These are phyloP conservation scores for Nemania sp. DNA, from an alignment of 2,329 filamentous ascomycete species.

Conservation along the genomic window DNA sequence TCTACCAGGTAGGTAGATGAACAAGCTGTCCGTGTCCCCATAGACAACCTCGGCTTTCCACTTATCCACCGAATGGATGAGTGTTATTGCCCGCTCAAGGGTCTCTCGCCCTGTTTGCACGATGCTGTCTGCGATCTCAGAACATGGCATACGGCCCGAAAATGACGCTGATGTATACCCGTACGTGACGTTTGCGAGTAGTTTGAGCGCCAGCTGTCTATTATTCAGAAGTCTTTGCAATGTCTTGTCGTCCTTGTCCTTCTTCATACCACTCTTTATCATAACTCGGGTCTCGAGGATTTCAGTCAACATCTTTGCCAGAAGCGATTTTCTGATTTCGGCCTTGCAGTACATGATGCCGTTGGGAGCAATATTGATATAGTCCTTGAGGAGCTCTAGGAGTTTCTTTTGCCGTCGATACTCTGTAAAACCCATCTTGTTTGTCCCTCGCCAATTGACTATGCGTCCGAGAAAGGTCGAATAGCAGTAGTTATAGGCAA, in stretches of 20 bases:
- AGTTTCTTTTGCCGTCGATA: conserved; percentile 78
- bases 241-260: conserved; percentile 83
- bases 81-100: conserved; percentile 87
- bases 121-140: conserved; percentile 97
- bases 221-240: conserved; percentile 91
- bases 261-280: conserved; percentile 97
- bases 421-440: conserved; percentile 93
- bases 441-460: conserved; percentile 82
- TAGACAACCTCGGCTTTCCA: conserved; percentile 99
- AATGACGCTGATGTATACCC: conserved; percentile 97
- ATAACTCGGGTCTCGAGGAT: conserved; percentile 95
- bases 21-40: conserved; percentile 94
- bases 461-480: conserved; percentile 92
- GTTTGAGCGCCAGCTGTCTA: conserved; percentile 87
- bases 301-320: conserved; percentile 96
- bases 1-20: conserved; percentile 85
- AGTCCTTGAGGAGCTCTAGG: conserved; percentile 76
- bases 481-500: conserved; percentile 99
- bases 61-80: conserved; percentile 83
- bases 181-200: conserved; percentile 98
- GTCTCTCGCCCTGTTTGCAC: conserved; percentile 96
- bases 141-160: conserved; percentile 96
- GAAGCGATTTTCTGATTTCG: conserved; percentile 82
- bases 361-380: conserved; percentile 92
- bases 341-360: conserved; percentile 94